These are phyloP conservation scores for Pelargonium myrrhifolium DNA, from an alignment of 441 rosid genomes.

Conservation along the genomic window DNA sequence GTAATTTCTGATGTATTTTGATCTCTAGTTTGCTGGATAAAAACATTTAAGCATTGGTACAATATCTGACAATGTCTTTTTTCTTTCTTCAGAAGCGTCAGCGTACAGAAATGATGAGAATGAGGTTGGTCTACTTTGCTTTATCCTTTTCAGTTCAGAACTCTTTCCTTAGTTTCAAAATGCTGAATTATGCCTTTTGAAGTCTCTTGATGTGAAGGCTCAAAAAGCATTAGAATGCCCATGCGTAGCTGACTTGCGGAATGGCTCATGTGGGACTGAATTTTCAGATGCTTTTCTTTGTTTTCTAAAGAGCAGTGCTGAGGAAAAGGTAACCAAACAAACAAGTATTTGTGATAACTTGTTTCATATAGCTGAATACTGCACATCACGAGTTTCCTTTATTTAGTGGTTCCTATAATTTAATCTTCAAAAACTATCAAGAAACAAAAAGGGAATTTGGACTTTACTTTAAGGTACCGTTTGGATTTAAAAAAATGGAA, in stretches of 20 bases:
- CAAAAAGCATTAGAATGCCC: slow-evolving; percentile 85
- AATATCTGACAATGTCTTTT: slow-evolving; percentile 9
- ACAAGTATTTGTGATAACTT: neutral
- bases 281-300: slow-evolving; percentile 85
- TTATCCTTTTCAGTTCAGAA: slow-evolving; percentile 4
- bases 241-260: slow-evolving; percentile 76
- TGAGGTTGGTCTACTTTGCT: slow-evolving; percentile 39
- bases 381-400: neutral
- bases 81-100: slow-evolving; percentile 67
- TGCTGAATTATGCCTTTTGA: slow-evolving; percentile 26
- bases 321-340: slow-evolving; percentile 65
- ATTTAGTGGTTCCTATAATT: neutral
- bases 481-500: no score
- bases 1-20: neutral
- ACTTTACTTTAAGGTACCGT: neutral
- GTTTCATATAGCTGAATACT: neutral
- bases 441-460: neutral
- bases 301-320: slow-evolving; percentile 72
- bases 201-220: slow-evolving; percentile 70
- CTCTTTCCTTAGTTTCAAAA: neutral
- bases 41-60: neutral
- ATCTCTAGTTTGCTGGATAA: neutral
- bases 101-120: slow-evolving; percentile 59
- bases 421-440: neutral
- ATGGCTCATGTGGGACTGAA: slow-evolving; percentile 59